phyloP scores from a whole-genome alignment of 805 yeast species.

The Scheffersomyces lignosus region DNA sequence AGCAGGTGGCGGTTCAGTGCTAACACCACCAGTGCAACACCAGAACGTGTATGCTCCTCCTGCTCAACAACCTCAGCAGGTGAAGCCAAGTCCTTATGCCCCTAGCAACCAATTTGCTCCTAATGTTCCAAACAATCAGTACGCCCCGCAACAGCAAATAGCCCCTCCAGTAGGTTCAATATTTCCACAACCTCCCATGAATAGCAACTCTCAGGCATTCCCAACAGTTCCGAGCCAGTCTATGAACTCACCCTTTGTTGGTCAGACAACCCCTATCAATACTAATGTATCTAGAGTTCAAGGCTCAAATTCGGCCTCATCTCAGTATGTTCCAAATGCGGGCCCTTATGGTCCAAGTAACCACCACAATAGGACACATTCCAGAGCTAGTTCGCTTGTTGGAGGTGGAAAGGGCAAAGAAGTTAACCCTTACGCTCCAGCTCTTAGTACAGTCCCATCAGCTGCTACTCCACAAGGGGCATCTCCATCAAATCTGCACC shows the following conservation, averaged over 20 bases:
- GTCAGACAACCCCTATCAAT: slow-evolving; percentile 18
- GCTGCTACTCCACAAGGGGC: slow-evolving; percentile 3
- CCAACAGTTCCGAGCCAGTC: slow-evolving; percentile 7
- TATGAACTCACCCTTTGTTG: slow-evolving; percentile 3
- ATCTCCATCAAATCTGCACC: background rate
- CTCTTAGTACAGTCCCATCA: slow-evolving; percentile 11
- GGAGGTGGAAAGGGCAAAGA: slow-evolving; percentile 40
- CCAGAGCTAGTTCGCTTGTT: slow-evolving; percentile 40
- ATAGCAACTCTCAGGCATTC: slow-evolving; percentile 8
- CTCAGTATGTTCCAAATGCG: slow-evolving; percentile 44
- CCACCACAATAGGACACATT: slow-evolving; percentile 35
- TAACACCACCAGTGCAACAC: slow-evolving; percentile 1
- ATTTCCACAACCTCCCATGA: slow-evolving; percentile 1
- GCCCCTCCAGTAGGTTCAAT: background rate
- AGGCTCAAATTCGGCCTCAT: slow-evolving; percentile 22
- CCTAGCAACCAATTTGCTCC: background rate
- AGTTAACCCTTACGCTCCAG: slow-evolving; percentile 44
- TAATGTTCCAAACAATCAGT: slow-evolving; percentile 1
- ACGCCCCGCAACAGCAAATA: slow-evolving; percentile 1
- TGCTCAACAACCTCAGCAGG: background rate
- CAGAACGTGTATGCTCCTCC: slow-evolving; percentile 5
- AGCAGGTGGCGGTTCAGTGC: background rate
- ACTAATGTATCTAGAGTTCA: slow-evolving; percentile 22
- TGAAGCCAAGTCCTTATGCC: background rate
- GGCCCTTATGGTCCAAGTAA: slow-evolving; percentile 46